Percentiles rank a stretch among this genome's conserved stretches.
Evolutionary conservation across 768 basidiomycete species (phyloP).

Genomic region (Termitomyces eurrhizus): DNA sequence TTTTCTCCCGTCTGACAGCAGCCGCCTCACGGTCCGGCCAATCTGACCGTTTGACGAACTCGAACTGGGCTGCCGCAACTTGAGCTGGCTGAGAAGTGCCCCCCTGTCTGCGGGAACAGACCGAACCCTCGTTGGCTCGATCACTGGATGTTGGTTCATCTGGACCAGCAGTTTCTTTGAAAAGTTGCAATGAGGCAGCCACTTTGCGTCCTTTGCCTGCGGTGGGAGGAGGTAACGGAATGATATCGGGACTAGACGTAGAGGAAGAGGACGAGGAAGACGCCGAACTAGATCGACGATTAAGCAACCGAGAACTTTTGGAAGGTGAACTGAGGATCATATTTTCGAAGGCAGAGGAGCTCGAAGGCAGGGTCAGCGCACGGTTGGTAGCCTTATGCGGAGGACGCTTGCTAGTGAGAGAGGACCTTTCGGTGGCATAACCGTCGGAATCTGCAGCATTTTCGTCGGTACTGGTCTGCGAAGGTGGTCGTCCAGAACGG

Average conservation of each 20-base stretch:
- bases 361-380: slow-evolving; percentile 35
- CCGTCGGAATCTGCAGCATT: slow-evolving; percentile 41
- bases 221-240: slow-evolving; percentile 25
- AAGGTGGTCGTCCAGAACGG: slow-evolving; percentile 23
- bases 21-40: slow-evolving; percentile 81
- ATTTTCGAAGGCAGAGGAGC: slow-evolving; percentile 15
- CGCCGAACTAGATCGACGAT: slow-evolving; percentile 32
- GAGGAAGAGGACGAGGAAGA: slow-evolving; percentile 30
- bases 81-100: slow-evolving; percentile 42
- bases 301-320: slow-evolving; percentile 27
- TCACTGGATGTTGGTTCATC: slow-evolving; percentile 30
- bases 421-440: slow-evolving; percentile 39
- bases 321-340: slow-evolving; percentile 20
- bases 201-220: slow-evolving; percentile 76
- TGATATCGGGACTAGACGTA: slow-evolving; percentile 25
- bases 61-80: slow-evolving; percentile 65
- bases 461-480: slow-evolving; percentile 24
- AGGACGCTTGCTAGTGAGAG: slow-evolving; percentile 22
- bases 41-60: slow-evolving; percentile 81
- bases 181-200: slow-evolving; percentile 75
- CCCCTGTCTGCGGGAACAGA: slow-evolving; percentile 24
- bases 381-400: slow-evolving; percentile 28
- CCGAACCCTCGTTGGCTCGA: slow-evolving; percentile 23
- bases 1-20: slow-evolving; percentile 65
- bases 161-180: slow-evolving; percentile 64